Evolutionary conservation across 257 asterid species (phyloP).

Genomic region (Ocimum tenuiflorum): DNA sequence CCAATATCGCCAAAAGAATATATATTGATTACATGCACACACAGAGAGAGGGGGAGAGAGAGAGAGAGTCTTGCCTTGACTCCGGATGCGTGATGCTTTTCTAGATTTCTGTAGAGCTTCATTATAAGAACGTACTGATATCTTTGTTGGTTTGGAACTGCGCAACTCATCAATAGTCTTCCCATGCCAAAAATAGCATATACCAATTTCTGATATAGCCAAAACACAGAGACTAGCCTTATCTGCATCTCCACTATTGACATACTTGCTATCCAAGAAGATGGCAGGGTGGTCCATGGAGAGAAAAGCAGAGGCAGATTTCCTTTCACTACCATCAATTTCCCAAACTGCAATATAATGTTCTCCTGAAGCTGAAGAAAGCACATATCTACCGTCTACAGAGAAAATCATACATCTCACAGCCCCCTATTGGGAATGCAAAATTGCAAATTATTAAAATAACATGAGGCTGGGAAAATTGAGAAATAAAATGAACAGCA

Average conservation of each 20-base stretch:
- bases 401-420: conserved; percentile 79
- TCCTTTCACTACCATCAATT: conserved; percentile 59
- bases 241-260: conserved; percentile 30
- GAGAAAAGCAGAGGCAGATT: conserved; percentile 54
- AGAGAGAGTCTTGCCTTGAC: conserved; percentile 42
- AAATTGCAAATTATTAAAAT: neutral
- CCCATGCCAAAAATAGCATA: conserved; percentile 86
- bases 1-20: neutral
- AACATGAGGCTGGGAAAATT: neutral
- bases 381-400: conserved; percentile 65
- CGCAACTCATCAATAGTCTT: conserved; percentile 53
- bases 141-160: conserved; percentile 63
- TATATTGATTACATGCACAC: too few relatives aligned
- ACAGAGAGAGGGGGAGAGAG: too few relatives aligned
- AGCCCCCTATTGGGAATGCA: conserved; percentile 45
- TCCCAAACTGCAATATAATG: conserved; percentile 77
- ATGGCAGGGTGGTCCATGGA: conserved; percentile 92
- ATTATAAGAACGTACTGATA: conserved; percentile 43
- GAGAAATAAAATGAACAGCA: neutral
- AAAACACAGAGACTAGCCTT: conserved; percentile 52
- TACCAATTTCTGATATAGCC: conserved; percentile 84
- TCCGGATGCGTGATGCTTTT: conserved; percentile 33
- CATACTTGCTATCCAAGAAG: conserved; percentile 56
- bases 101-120: conserved; percentile 37
- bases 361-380: conserved; percentile 77